A percentile compares a stretch with the other conserved stretches of the same genome.
Conservation (phyloP, 2,329 filamentous ascomycete species). For the Tympanopsis confertula region DNA sequence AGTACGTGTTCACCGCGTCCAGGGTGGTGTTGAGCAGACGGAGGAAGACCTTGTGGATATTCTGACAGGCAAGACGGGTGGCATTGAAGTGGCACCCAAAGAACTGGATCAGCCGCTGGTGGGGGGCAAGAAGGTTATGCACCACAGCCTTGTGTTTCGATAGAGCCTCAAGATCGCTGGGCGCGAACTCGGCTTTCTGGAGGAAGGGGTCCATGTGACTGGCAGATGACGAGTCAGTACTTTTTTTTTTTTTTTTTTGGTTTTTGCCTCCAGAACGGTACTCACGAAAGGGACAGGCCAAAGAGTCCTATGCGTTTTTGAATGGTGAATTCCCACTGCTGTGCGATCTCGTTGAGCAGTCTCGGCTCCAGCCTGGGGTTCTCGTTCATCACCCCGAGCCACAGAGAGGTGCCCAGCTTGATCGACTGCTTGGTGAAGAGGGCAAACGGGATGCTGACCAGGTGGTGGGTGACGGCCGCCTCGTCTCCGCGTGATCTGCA, state of each 20-base stretch:
- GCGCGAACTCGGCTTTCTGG: conserved; percentile 81
- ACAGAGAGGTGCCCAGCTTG: conserved; percentile 87
- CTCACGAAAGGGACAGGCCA: conserved; percentile 53
- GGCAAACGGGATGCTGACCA: conserved; percentile 85
- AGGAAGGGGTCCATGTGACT: conserved; percentile 80
- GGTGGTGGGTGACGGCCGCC: conserved; percentile 68
- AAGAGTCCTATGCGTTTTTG: conserved; percentile 72
- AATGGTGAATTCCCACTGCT: conserved; percentile 82
- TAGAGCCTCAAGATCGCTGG: conserved; percentile 68
- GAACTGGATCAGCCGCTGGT: conserved; percentile 77
- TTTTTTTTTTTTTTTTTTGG: background rate
- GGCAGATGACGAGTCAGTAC: conserved; percentile 15
- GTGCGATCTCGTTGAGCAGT: conserved; percentile 73
- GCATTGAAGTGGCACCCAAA: conserved; percentile 91
- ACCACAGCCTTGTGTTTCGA: conserved; percentile 66
- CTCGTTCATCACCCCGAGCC: conserved; percentile 94
- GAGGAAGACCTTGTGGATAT: conserved; percentile 72
- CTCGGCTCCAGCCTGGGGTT: conserved; percentile 80
- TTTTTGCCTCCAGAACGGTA: conserved; percentile 4
- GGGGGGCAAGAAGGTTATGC: conserved; percentile 75
- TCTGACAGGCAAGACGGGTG: conserved; percentile 70
- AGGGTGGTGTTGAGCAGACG: conserved; percentile 73
- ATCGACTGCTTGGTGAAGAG: conserved; percentile 93
- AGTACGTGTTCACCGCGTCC: conserved; percentile 55
- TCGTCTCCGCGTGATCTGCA: conserved; percentile 68